Percentiles rank a stretch among this genome's conserved stretches.
Conservation (phyloP, 2,329 filamentous ascomycete genomes). For the Dothistroma septosporum region DNA sequence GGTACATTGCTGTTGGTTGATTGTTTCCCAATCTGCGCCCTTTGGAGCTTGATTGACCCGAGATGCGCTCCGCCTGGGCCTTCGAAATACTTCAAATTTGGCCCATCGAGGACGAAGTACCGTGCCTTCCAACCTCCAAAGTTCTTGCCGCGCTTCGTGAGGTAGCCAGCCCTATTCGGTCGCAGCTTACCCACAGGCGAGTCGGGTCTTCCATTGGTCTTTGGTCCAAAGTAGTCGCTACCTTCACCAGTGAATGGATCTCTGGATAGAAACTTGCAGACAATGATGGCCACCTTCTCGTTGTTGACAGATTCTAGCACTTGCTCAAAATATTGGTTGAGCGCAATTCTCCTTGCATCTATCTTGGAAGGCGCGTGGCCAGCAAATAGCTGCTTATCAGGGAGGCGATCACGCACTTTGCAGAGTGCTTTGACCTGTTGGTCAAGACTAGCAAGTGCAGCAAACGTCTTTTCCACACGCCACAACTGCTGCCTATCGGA, state of each 20-base stretch:
- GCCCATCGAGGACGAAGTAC: conserved; percentile 65
- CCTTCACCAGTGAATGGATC: conserved; percentile 56
- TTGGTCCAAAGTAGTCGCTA: conserved; percentile 40
- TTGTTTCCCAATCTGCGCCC: conserved; percentile 92
- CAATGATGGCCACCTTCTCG: conserved; percentile 67
- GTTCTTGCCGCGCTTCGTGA: conserved; percentile 96
- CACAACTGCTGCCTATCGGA: conserved; percentile 76
- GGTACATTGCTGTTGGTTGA: conserved; percentile 59
- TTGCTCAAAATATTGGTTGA: conserved; percentile 82
- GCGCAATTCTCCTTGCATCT: conserved; percentile 73
- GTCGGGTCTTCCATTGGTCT: conserved; percentile 34
- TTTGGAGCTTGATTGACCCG: conserved; percentile 86
- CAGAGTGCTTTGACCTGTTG: conserved; percentile 70
- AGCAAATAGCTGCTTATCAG: conserved; percentile 80
- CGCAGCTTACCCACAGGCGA: conserved; percentile 57
- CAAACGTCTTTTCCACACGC: conserved; percentile 88
- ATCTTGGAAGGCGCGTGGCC: conserved; percentile 92
- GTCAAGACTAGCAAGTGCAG: conserved; percentile 76
- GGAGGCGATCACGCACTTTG: conserved; percentile 70
- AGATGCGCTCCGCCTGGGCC: conserved; percentile 83
- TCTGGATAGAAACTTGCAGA: conserved; percentile 80
- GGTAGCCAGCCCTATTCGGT: conserved; percentile 76
- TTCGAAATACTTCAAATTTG: conserved; percentile 84
- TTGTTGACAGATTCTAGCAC: conserved; percentile 80
- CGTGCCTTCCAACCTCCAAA: conserved; percentile 97